Conservation (phyloP, 192 early-diverging fungal species). For the Rhizophagus clarus region DNA sequence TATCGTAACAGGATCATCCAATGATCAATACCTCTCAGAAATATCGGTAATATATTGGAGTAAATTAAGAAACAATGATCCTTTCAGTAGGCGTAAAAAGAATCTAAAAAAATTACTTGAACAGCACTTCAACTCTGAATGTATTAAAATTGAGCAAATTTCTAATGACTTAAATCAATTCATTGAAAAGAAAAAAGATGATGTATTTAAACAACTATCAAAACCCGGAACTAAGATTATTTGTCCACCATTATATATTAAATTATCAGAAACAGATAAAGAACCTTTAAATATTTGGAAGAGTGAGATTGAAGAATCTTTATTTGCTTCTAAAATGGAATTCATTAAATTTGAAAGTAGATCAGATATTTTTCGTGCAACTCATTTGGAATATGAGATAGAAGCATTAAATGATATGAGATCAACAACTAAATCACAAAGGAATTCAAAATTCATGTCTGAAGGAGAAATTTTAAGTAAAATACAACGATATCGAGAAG, state of each 20-base stretch:
- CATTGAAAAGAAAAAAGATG: neutral
- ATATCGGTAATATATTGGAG: conserved; percentile 1
- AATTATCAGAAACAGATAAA: neutral
- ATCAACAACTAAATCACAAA: neutral
- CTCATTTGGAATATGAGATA: neutral
- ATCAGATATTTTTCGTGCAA: neutral
- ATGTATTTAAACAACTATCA: neutral
- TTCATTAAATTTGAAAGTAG: neutral
- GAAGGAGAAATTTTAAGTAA: neutral
- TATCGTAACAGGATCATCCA: too few species aligned
- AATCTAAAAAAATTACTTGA: neutral
- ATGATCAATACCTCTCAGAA: neutral
- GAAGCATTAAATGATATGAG: neutral
- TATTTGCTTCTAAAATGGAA: too few species aligned
- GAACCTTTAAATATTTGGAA: neutral
- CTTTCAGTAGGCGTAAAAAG: neutral
- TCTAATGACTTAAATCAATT: neutral
- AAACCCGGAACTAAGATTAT: too few species aligned
- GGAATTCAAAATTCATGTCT: neutral
- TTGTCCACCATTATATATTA: neutral
- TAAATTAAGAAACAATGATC: neutral
- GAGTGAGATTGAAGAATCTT: neutral
- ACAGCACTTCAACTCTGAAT: neutral
- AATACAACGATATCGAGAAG: neutral
- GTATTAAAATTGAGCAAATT: neutral